Evolutionary conservation across 345 rosid species (phyloP), one percentile per base, ranked within the genome.

Genomic region (Durio zibethinus): DNA sequence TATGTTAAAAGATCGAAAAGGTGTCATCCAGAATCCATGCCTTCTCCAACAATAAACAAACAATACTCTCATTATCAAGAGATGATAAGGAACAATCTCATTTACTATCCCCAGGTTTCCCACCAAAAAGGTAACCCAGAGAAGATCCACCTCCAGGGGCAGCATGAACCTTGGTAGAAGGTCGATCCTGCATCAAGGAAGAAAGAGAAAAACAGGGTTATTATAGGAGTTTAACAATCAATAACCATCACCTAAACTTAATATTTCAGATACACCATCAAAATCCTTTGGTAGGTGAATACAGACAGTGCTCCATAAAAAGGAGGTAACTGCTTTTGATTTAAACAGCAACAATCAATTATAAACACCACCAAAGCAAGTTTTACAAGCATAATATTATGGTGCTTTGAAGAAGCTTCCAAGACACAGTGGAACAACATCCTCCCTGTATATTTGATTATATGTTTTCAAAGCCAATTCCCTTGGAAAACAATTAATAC

Each of bases 141-240:
- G 88, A 86, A 47, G 86, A 86, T 63, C 86, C 88, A 27, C 88
- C 88, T 33, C 88, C 88, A 21, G 88, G 85, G 54, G 88, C 87
- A 43, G 88, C 79, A 68, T 84, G 88, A 64, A 86, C 88, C 85
- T 84, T 86, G 64, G 88, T 86, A 31, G 88, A 86, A 36, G 87
- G 85, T 7, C 88, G 88, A 74, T 82, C 88, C 88, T 86, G 85
- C 64, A 70, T n/a, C 43, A 69, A 63, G 15, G 20, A 23, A 64
- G 48, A 77, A 21, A 38, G n/a, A 64, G 11, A 71, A n/a, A 57
- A 63, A 50, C 42, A 10, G 23, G 7, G 59, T n/a, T n/a, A n/a
- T n/a, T n/a, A n/a, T n/a, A n/a, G n/a, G n/a, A n/a, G n/a, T n/a
- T n/a, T n/a, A n/a, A n/a, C n/a, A n/a, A n/a, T n/a, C n/a, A n/a